Base-by-base conservation (phyloP, 352 stramenopile species). In the Pythium rishiriense region DNA sequence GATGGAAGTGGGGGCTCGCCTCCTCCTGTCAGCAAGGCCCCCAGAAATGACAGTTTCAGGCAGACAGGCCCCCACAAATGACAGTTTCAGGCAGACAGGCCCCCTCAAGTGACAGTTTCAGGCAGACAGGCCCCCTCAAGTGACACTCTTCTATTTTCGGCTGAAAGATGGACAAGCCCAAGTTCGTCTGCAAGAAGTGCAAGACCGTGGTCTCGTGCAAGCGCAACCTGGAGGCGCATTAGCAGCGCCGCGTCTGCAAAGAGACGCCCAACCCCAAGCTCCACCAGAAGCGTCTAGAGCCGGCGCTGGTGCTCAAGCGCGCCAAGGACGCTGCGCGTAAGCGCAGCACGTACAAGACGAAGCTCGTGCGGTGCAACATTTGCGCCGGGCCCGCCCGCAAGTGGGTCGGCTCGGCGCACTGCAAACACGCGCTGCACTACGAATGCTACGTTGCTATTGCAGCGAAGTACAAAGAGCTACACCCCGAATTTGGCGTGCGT, bases 181-280 rank as follows among this genome's bases (percentile, higher is more conserved):
- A 8, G 7, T 15, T 47, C 41, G 7, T 15, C 41, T 47, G 41
- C 9, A 15, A 21, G 12, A 5, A 21, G 24, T 47, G 41, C 41
- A 47, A 47, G 3, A 24, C 3, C 1, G n/a, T 24, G 12, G n/a
- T 47, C n/a, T 47, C 41, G 3, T 47, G 41, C 41, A 47, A 47
- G 9, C 41, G 9, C 8, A 47, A 47, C 41, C 14, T 47, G 41
- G 12, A 37, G 5, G 24, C 24, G 5, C 53, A 50, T 19, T 39
- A 60, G 17, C 22, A 48, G 37, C 53, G 53, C 26, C 35, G 53
- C 24, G 17, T 60, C 39, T 60, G 53, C 39, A 41, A 28, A 11
- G 53, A 50, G 53, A 60, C 35, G 22, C 35, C 37, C 4, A 60
- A 60, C 9, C 53, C 53, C 1, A 48, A 50, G 35, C 53, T 60